Evolutionary conservation across 257 asterid genomes (phyloP), one percentile per base, ranked within the genome.

Genomic region (Orobanche coerulescens): DNA sequence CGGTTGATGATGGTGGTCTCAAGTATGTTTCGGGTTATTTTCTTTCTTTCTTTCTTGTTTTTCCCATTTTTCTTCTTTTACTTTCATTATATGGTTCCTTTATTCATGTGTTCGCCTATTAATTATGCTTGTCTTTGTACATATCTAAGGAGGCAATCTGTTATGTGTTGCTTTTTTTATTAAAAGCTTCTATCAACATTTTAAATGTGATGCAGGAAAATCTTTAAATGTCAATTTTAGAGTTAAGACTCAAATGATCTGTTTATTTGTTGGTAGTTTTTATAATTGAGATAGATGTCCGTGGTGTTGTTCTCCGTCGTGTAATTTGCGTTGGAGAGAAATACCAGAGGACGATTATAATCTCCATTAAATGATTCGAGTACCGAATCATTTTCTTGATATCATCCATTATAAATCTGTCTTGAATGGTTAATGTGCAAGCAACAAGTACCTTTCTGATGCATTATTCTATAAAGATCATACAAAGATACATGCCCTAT

Each of bases 1-100:
- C 57, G 20, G 79, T 8, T 65, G 81, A 55, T 67, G 80, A 76
- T 50, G 76, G 76, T 26, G 82, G 73, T 58, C 63, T 84, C 71
- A 69, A 39, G 96, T 88, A 67, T 26, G 71, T 33, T 28, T 44
- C 14, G 9, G 30, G 42, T 6, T 23, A 19, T 48, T 33, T 14
- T n/a, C 8, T 22, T 44, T 70, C 7, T 62, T 1, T 13, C 4
- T 20, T 23, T 1, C 49, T 10, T 23, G n/a, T 4, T 61, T 4
- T 58, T 58, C 14, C 23, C n/a, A n/a, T n/a, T n/a, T n/a, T n/a
- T n/a, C n/a, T n/a, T n/a, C 11, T 24, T 66, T 18, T 66, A 11
- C 26, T 49, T 37, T 48, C 1, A 24, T 30, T 31, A 26, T 6
- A 39, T 7, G 26, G 37, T 8, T 47, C 10, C 16, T 12, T 26